Evolutionary conservation across 2,329 filamentous ascomycete species (phyloP).

Genomic region (Bipolaris oryzae): DNA sequence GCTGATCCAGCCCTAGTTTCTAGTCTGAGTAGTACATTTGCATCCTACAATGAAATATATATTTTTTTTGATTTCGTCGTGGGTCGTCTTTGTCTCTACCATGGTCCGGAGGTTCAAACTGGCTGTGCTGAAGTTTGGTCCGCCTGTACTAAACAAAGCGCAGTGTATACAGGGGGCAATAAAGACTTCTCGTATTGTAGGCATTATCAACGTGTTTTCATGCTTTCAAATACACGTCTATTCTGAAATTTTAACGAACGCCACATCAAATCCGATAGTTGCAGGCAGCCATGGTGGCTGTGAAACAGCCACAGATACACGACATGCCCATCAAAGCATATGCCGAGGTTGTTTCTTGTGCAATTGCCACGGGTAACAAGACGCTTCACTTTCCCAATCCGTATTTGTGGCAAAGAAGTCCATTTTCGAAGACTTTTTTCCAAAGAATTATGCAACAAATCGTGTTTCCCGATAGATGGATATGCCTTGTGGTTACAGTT

Average conservation of each 20-base stretch:
- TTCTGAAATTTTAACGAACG: background rate
- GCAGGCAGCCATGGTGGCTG: background rate
- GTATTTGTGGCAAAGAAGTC: background rate
- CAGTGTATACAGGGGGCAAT: no score
- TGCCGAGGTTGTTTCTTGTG: background rate
- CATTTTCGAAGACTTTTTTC: background rate
- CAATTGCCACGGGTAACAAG: background rate
- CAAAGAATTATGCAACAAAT: background rate
- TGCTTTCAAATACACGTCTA: no score
- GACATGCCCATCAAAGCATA: background rate
- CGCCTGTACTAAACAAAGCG: background rate
- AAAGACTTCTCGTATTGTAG: no score
- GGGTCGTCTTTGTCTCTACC: background rate
- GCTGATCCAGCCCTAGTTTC: background rate
- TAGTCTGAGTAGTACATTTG: background rate
- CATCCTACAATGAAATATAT: no score
- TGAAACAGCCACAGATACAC: conserved; percentile 7
- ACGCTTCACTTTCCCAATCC: conserved; percentile 2
- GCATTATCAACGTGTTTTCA: no score
- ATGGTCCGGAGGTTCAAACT: background rate
- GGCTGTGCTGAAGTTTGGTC: background rate
- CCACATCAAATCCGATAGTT: background rate
- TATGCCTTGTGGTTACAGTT: background rate
- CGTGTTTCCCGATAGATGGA: background rate
- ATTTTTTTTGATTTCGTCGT: background rate